Evolutionary conservation across 768 basidiomycete genomes (phyloP).

Genomic region (Mrakia hoshinonis): DNA sequence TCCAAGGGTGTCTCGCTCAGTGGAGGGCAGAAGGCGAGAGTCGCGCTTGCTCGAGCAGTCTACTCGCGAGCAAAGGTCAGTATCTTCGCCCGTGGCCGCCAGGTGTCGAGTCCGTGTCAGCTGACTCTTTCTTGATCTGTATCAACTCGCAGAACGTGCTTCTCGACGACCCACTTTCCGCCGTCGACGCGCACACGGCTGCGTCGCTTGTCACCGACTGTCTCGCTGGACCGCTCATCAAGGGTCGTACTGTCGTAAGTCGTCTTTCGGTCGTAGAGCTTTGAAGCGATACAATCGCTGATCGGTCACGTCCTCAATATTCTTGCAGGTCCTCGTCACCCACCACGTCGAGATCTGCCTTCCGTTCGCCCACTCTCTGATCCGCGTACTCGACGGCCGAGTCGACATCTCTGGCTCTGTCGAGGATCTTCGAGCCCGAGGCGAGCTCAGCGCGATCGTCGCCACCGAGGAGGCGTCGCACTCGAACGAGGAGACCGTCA

Average conservation of each 20-base stretch:
- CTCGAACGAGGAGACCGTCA: slow-evolving; percentile 29
- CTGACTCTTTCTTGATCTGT: not conserved
- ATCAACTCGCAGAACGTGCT: slow-evolving; percentile 45
- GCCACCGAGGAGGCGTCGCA: slow-evolving; percentile 44
- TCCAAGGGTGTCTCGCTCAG: slow-evolving; percentile 20
- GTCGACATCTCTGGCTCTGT: slow-evolving; percentile 66
- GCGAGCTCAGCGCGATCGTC: slow-evolving; percentile 55
- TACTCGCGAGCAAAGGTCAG: slow-evolving; percentile 55
- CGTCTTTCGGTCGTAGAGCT: too few relatives aligned
- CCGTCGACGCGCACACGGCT: slow-evolving; percentile 45
- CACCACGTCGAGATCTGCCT: slow-evolving; percentile 78
- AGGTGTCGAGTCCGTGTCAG: not conserved
- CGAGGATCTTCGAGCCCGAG: slow-evolving; percentile 54
- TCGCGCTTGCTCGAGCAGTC: slow-evolving; percentile 62
- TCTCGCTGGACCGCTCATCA: slow-evolving; percentile 37
- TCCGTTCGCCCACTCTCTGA: slow-evolving; percentile 60
- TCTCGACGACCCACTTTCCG: slow-evolving; percentile 73
- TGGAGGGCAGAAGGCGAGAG: slow-evolving; percentile 47
- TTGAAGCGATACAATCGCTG: not conserved
- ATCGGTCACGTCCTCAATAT: not conserved
- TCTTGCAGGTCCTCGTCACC: slow-evolving; percentile 50
- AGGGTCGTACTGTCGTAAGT: slow-evolving; percentile 42
- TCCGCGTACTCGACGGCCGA: slow-evolving; percentile 72
- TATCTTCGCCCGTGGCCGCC: not conserved
- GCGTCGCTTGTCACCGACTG: slow-evolving; percentile 30